Evolutionary conservation across 495 filamentous ascomycete genomes (phyloP), one percentile per base, ranked within the genome.

Genomic region (Aspergillus carlsbadensis): DNA sequence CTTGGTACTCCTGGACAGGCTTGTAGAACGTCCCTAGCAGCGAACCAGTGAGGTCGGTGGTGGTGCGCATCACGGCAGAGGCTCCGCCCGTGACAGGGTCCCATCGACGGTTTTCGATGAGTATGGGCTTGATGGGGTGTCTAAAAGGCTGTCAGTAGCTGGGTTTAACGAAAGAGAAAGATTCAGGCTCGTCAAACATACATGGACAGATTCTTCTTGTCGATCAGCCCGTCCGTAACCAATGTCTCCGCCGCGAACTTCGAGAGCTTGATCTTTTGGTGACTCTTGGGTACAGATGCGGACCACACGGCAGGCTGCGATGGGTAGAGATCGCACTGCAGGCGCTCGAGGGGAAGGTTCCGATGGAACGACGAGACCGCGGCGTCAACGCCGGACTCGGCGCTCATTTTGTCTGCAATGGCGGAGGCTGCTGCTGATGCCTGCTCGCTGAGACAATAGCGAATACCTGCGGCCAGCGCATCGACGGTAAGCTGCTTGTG

Each of bases 381-480:
- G 64, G 87, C 87, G 65, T 85, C 85, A 85, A 63, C 73, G 0
- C 90, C 90, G 17, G 81, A 71, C 64, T 94, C 90, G 39, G 78
- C 69, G 13, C 78, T 70, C 52, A 94, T 91, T 43, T 73, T 63
- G 11, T 71, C 67, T 10, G 85, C 84, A 2, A 91, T 68, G 52
- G 81, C 76, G 42, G 75, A 65, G 0, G 89, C 90, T 44, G 77
- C 78, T 17, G 76, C 69, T 5, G 74, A 65, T 0, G 80, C 84
- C 41, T 81, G 76, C 2, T 83, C 80, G 54, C 80, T 75, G 14
- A 89, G 61, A 31, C 83, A 81, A 44, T 80, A 74, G 2, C 67
- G 56, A 18, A 93, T 87, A 0, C 85, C 85, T 18, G 79, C 76
- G 0, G 85, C 83, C 7, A 95, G 70, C 0, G 78, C 82, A 3